Conservation (phyloP, 202 grass and related monocot species). For the Carex sylvatica region DNA sequence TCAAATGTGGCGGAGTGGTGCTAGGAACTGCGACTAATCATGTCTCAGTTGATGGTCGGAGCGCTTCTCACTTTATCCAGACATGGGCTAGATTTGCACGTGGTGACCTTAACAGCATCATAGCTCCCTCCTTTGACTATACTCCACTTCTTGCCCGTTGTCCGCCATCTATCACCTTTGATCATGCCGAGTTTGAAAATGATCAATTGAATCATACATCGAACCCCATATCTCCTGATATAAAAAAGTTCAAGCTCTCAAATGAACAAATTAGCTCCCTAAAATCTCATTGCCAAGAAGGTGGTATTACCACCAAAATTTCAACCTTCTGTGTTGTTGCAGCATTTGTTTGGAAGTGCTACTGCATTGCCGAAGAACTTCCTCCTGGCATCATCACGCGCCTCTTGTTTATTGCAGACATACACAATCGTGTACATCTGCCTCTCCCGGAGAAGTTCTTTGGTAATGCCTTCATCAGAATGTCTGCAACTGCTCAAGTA, state of each 20-base stretch:
- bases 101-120: neutral
- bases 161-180: neutral
- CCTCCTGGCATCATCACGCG: conserved; percentile 21
- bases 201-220: neutral
- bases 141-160: conserved; percentile 13
- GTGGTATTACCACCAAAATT: neutral
- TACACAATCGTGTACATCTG: conserved; percentile 38
- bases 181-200: neutral
- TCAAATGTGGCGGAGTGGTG: conserved; percentile 61
- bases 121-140: conserved; percentile 33
- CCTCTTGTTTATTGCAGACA: conserved; percentile 47
- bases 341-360: conserved; percentile 53
- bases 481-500: conserved; percentile 22
- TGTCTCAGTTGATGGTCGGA: conserved; percentile 49
- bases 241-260: neutral
- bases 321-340: conserved; percentile 51
- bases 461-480: conserved; percentile 53
- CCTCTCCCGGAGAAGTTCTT: conserved; percentile 48
- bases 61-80: conserved; percentile 46
- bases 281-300: neutral
- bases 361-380: conserved; percentile 47
- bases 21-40: conserved; percentile 66
- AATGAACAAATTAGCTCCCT: neutral
- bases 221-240: too few relatives aligned
- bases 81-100: conserved; percentile 56